Evolutionary conservation across 2,329 filamentous ascomycete genomes (phyloP), one percentile per base, ranked within the genome.

Genomic region (Colletotrichum sp.): DNA sequence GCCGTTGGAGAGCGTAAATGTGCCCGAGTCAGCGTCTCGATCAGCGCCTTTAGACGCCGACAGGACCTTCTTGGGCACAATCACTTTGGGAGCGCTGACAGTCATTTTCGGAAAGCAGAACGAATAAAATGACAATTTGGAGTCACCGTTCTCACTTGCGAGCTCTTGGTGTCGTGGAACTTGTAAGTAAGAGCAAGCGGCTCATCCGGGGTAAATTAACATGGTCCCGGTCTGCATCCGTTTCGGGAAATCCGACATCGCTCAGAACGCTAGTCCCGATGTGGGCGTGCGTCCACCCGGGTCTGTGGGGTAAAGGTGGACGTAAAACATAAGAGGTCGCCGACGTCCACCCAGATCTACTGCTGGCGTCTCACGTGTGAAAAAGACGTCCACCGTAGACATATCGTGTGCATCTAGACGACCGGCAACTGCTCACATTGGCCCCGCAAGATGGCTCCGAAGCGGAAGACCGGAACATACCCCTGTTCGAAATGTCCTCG

Each of bases 311-410:
- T 6, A 21, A 63, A 16, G 30, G 57, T 69, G 57, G 71, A 73
- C 57, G 57, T n/a, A 72, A 59, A 9, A 34, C 49, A 57, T 72
- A 68, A 67, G 52, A 68, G n/a, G 30, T 12, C 49, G 9, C 5
- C 13, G 15, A 26, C 34, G 64, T 59, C 62, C 70, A 67, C 69
- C 32, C 32, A 49, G 5, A 15, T 59, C 6, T 28, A 2, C 24
- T 67, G n/a, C 30, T 16, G 62, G 63, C 63, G 70, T 72, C 70
- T 57, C 70, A 72, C 64, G 30, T 68, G 5, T 21, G 64, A 12
- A 57, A n/a, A n/a, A 62, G 57, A 62, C 57, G 57, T 34, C 21
- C 12, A 32, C 36, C 16, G 52, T 32, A n/a, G 44, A 59, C 4
- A 60, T 21, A 26, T 66, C 30, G 34, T 18, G 24, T 30, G 28